Evolutionary conservation across 106 monocot species (phyloP).

Genomic region (Narthecium ossifragum): DNA sequence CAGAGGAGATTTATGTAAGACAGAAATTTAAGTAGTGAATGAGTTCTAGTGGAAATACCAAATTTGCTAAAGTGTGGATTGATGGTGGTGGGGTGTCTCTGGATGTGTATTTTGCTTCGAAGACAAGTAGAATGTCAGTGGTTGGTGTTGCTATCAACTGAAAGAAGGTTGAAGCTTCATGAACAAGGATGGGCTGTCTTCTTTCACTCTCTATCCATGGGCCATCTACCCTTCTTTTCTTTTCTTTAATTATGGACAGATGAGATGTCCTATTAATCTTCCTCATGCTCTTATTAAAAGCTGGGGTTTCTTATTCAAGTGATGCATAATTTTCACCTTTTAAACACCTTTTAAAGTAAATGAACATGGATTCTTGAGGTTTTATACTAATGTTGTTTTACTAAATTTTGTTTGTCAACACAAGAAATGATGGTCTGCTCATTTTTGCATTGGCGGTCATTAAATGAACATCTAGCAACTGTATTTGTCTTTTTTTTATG

Average conservation of each 20-base stretch:
- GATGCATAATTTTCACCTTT: slow-evolving; percentile 14
- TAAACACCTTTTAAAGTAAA: too few species aligned
- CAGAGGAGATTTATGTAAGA: neutral
- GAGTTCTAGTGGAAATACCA: slow-evolving; percentile 2
- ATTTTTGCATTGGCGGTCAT: too few species aligned
- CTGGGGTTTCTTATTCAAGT: slow-evolving; percentile 12
- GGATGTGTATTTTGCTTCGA: slow-evolving; percentile 46
- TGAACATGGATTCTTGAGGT: too few species aligned
- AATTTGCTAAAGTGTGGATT: slow-evolving; percentile 17
- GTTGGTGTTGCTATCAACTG: slow-evolving; percentile 26
- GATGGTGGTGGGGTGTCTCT: slow-evolving; percentile 24
- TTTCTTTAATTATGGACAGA: neutral
- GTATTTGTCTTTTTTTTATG: too few species aligned
- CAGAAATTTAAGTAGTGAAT: neutral
- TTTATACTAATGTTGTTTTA: too few species aligned
- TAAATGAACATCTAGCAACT: too few species aligned
- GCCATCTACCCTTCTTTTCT: neutral
- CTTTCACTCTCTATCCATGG: slow-evolving; percentile 2
- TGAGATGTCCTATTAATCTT: neutral
- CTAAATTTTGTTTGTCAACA: too few species aligned
- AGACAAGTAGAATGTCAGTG: slow-evolving; percentile 43
- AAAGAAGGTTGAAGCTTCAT: slow-evolving; percentile 27
- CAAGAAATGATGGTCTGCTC: too few species aligned
- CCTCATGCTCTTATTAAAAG: neutral
- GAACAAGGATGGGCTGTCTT: slow-evolving; percentile 9